Base-by-base conservation (phyloP, 805 yeast genomes). In the Cyberlindnera veronae region DNA sequence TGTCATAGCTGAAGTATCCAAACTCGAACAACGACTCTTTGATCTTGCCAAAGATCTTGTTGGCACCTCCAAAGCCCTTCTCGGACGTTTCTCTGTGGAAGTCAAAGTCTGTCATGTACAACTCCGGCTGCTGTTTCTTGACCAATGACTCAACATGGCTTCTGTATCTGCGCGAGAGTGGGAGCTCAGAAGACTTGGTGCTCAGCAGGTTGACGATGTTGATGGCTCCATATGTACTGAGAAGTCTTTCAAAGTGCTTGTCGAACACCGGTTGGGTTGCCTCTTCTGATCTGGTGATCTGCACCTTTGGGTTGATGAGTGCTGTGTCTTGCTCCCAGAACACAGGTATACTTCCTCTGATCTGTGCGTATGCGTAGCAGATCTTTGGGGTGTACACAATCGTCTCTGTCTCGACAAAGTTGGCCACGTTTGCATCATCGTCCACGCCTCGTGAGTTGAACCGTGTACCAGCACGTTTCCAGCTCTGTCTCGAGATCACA, bases 251-350 rank as follows among this genome's bases (percentile, higher is more conserved):
- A 54, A 93, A 87, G 62, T 93, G 99, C 38, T 77, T 74, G 47
- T 84, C 81, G 55, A 91, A 91, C 1, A 90, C 77, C 11, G 39
- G 39, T n/a, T 36, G 39, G 6, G 39, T 36, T 1, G 98, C 98
- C 50, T 89, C 98, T 31, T 76, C 64, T 2, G 96, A 85, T 53
- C 99, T 72, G 0, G 97, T 89, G 11, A 93, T 73, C 30, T 83
- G 83, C 36, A 91, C 89, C 57, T 90, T 93, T 17, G 97, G 95
- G 46, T 86, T 81, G n/a, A 93, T 76, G 46, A 91, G 65, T 4
- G 95, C 85, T 2, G 95, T 79, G 54, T 90, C 97, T 62, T 93
- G 99, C 60, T 93, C 99, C 99, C 99, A 93, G 55, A 93, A 93
- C 1, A 91, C 73, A 0, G 99, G 99, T 4, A 93, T 90, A 15